Evolutionary conservation across 2,329 filamentous ascomycete species (phyloP).

Genomic region (Pseudogymnoascus sp.): DNA sequence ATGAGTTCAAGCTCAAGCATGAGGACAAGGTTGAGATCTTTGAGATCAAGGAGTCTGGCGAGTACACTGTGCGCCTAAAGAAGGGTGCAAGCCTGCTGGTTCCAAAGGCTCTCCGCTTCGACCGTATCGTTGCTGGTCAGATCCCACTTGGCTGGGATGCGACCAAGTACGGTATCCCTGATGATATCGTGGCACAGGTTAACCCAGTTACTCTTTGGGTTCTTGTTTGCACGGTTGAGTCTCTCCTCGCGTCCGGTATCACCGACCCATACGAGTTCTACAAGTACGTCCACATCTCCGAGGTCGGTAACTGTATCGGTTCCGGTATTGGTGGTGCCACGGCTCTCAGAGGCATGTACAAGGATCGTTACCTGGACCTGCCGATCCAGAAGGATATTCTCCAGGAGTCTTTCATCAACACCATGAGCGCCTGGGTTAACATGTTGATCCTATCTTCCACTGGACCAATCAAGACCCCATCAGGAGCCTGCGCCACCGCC

Average conservation of each 20-base stretch:
- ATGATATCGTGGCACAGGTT: slow-evolving; percentile 96
- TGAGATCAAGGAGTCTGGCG: slow-evolving; percentile 85
- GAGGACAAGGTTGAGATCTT: slow-evolving; percentile 97
- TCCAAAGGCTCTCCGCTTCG: slow-evolving; percentile 93
- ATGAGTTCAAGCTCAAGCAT: slow-evolving; percentile 95
- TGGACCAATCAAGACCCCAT: slow-evolving; percentile 95
- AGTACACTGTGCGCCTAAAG: slow-evolving; percentile 89
- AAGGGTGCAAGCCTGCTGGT: slow-evolving; percentile 94
- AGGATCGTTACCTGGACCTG: slow-evolving; percentile 92
- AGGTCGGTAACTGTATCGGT: slow-evolving; percentile 96
- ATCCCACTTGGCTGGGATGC: slow-evolving; percentile 96
- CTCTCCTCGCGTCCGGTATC: slow-evolving; percentile 85
- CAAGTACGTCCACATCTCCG: slow-evolving; percentile 96
- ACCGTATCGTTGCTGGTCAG: slow-evolving; percentile 93
- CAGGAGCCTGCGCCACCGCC: slow-evolving; percentile 93
- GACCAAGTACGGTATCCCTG: slow-evolving; percentile 90
- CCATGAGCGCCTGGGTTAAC: slow-evolving; percentile 99
- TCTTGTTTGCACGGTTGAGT: slow-evolving; percentile 86
- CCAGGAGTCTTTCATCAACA: slow-evolving; percentile 99
- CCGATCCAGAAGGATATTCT: slow-evolving; percentile 98
- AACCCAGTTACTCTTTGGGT: slow-evolving; percentile 95
- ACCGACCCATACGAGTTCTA: slow-evolving; percentile 99
- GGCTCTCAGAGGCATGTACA: slow-evolving; percentile 95
- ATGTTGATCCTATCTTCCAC: slow-evolving; percentile 97
- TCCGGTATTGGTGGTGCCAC: slow-evolving; percentile 95